A percentile compares a stretch with the other conserved stretches of the same genome.
Conservation (phyloP, 805 yeast species). For the Huiozyma naganishii region DNA sequence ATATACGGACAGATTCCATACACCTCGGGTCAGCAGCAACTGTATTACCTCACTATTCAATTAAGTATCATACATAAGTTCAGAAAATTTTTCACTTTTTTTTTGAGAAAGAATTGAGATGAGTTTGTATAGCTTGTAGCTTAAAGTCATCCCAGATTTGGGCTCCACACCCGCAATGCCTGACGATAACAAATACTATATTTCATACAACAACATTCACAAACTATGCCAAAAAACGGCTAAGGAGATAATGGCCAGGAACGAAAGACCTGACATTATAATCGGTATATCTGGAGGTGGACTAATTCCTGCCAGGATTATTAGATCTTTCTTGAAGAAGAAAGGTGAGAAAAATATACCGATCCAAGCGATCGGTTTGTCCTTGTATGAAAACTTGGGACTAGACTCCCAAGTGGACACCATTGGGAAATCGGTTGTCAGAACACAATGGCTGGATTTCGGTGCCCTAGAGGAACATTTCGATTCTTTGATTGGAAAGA, state of each 20-base stretch:
- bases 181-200: slow-evolving; percentile 34
- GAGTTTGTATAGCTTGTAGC: too few relatives aligned
- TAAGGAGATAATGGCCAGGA: slow-evolving; percentile 34
- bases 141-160: too few relatives aligned
- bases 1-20: too few relatives aligned
- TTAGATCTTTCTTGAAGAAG: slow-evolving; percentile 50
- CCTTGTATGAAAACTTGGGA: slow-evolving; percentile 49
- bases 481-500: slow-evolving; percentile 71
- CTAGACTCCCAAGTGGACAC: slow-evolving; percentile 32
- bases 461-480: slow-evolving; percentile 58
- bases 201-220: slow-evolving; percentile 74
- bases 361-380: slow-evolving; percentile 59
- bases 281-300: slow-evolving; percentile 71
- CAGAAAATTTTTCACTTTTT: too few relatives aligned
- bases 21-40: too few relatives aligned
- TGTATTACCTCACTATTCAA: too few relatives aligned
- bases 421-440: slow-evolving; percentile 70
- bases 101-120: too few relatives aligned
- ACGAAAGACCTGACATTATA: slow-evolving; percentile 42
- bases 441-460: slow-evolving; percentile 88
- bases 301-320: slow-evolving; percentile 56
- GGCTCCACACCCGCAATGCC: too few relatives aligned
- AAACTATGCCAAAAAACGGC: slow-evolving; percentile 70
- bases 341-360: slow-evolving; percentile 56
- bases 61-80: too few relatives aligned